These are phyloP conservation scores for Colletotrichum camelliae DNA, from an alignment of 2,329 filamentous ascomycete genomes.

Conservation along the genomic window DNA sequence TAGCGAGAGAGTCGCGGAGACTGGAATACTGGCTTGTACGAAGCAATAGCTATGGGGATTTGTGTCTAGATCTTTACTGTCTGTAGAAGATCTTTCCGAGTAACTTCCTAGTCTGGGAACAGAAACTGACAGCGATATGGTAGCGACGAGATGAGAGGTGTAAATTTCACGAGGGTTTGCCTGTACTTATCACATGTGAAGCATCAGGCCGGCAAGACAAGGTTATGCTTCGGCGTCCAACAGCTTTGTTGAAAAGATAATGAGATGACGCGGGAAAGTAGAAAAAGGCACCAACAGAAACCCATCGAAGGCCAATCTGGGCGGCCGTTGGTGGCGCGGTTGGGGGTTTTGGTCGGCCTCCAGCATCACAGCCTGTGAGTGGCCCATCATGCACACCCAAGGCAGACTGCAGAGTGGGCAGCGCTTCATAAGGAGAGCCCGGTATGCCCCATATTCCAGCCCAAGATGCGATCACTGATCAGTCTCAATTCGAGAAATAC, in stretches of 20 bases:
- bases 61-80: not conserved
- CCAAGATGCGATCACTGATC: not conserved
- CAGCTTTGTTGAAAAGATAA: not conserved
- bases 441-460: not conserved
- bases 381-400: not conserved
- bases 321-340: not conserved
- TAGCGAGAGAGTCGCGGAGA: not conserved
- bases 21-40: not conserved
- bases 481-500: not conserved
- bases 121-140: not conserved
- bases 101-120: not conserved
- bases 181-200: not conserved
- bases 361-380: not conserved
- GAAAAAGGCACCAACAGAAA: not conserved
- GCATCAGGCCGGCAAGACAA: not conserved
- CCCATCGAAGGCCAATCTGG: not conserved
- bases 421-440: not conserved
- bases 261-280: not conserved
- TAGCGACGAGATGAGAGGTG: not conserved
- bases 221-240: not conserved
- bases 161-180: not conserved
- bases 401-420: not conserved
- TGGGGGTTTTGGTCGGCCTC: conserved; percentile 2
- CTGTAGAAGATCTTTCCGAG: not conserved
- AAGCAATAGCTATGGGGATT: not conserved